Base-by-base conservation (phyloP, 129 eudicot species). In the Dittrichia graveolens region DNA sequence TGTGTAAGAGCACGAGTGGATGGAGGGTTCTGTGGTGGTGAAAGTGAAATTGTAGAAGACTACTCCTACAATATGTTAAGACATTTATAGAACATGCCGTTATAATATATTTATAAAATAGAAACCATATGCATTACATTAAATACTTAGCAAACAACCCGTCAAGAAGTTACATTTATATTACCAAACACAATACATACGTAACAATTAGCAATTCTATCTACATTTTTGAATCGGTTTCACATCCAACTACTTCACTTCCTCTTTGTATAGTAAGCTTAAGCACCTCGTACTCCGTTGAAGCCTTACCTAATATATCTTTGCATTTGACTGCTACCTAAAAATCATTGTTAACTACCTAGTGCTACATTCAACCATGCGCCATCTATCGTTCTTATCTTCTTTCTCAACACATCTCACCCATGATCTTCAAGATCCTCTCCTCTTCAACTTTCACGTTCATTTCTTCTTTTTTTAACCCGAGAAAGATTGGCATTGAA, bases 391-490 rank as follows among this genome's bases (percentile, higher is more conserved):
- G 1, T 73, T 82, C 77, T 82, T 78, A 8, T 82, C 86, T 65
- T 82, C 83, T 50, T 82, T 74, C 74, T 82, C 86, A 44, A 71
- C 76, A n/a, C 41, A 78, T 24, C 83, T 74, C 78, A 78, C 81
- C 86, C 40, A 71, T 78, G 13, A 83, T 69, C n/a, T 78, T 78
- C 31, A 82, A 73, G 0, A 7, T 4, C 39, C 9, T 43, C 34
- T 15, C 35, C 37, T 81, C 85, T 49, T 77, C 85, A 0, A 81
- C 69, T 43, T 80, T 78, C 42, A 82, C 79, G 45, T 66, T 77
- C 8, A 72, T 80, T 40, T 78, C 83, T 71, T 78, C 86, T 6
- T 77, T 78, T 59, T 66, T 78, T 13, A 83, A 40, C n/a, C 80
- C 81, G 0, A n/a, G 80, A 80, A 52, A 74, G 81, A 62, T 69